phyloP scores from a whole-genome alignment of 163 green algal species.

The Chloromonas sp. region DNA sequence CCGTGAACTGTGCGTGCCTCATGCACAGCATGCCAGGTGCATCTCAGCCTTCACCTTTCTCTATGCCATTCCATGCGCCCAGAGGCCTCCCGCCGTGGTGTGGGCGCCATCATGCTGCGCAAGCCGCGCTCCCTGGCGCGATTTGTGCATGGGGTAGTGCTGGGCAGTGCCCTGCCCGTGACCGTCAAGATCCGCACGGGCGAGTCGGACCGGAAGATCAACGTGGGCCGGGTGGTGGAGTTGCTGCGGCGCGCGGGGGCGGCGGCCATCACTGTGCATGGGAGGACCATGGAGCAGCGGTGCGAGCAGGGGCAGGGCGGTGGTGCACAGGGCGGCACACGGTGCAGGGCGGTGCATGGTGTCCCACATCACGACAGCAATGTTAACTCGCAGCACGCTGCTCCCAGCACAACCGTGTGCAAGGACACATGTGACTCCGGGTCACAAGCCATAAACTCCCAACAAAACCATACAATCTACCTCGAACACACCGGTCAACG shows the following conservation, averaged over 20 bases:
- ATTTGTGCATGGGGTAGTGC: constrained; percentile 70
- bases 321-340: background rate
- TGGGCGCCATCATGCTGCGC: constrained; percentile 67
- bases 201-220: constrained; percentile 48
- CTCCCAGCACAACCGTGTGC: too few relatives aligned
- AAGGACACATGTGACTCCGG: too few relatives aligned
- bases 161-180: constrained; percentile 57
- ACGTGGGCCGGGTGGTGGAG: constrained; percentile 42
- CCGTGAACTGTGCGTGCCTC: too few relatives aligned
- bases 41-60: too few relatives aligned
- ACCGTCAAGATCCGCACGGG: constrained; percentile 79
- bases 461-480: too few relatives aligned
- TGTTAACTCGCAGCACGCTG: too few relatives aligned
- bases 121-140: constrained; percentile 67
- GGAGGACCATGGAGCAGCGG: constrained; percentile 71
- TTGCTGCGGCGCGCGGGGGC: constrained; percentile 60
- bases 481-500: too few relatives aligned
- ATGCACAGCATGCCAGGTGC: too few relatives aligned
- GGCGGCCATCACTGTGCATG: constrained; percentile 72
- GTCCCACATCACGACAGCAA: too few relatives aligned
- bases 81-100: constrained; percentile 34
- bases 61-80: too few relatives aligned
- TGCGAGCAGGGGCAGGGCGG: background rate
- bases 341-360: too few relatives aligned
- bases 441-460: too few relatives aligned